Conservation (phyloP, 495 filamentous ascomycete genomes). For the Annulohypoxylon bovei region DNA sequence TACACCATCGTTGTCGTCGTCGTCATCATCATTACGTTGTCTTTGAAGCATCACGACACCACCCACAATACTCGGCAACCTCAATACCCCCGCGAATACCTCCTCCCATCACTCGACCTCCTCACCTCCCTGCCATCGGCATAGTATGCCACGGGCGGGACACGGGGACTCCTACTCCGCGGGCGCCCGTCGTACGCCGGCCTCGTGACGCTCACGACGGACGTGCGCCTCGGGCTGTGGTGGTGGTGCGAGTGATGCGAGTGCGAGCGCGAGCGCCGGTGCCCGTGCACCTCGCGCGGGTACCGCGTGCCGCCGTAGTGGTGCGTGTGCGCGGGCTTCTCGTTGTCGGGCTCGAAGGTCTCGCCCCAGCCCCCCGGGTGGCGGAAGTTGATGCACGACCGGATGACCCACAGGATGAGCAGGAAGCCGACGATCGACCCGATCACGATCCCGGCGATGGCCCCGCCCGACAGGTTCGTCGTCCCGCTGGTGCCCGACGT, state of each 20-base stretch:
- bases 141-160: slow-evolving; percentile 38
- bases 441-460: slow-evolving; percentile 69
- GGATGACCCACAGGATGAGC: slow-evolving; percentile 63
- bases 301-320: slow-evolving; percentile 29
- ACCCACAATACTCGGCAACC: not conserved
- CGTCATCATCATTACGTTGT: not conserved
- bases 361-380: slow-evolving; percentile 42
- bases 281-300: slow-evolving; percentile 29
- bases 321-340: slow-evolving; percentile 38
- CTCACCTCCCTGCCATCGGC: slow-evolving; percentile 31
- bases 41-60: not conserved
- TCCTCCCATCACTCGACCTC: slow-evolving; percentile 35
- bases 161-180: slow-evolving; percentile 39
- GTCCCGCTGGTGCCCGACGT: slow-evolving; percentile 41
- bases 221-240: slow-evolving; percentile 35
- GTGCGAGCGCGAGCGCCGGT: slow-evolving; percentile 31
- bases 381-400: slow-evolving; percentile 52
- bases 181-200: slow-evolving; percentile 33
- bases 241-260: slow-evolving; percentile 40
- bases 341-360: slow-evolving; percentile 39
- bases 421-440: slow-evolving; percentile 66
- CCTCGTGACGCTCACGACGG: slow-evolving; percentile 37
- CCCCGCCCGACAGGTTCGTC: slow-evolving; percentile 58
- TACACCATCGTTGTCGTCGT: not conserved
- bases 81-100: slow-evolving; percentile 29